These are phyloP conservation scores for Mycena vitilis DNA, from an alignment of 768 basidiomycete genomes.

Conservation along the genomic window DNA sequence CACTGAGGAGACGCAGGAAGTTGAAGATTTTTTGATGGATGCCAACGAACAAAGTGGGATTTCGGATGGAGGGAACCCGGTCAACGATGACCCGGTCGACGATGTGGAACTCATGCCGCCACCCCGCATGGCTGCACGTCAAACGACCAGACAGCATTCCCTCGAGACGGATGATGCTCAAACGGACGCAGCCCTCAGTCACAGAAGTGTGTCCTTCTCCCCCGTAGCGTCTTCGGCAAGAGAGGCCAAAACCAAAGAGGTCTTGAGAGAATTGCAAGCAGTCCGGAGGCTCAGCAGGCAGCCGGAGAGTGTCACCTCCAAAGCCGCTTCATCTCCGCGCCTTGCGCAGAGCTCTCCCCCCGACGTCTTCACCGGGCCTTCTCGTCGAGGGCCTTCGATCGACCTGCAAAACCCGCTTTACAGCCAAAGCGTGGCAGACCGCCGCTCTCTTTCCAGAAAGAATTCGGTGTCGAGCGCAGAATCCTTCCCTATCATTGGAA, in stretches of 20 bases:
- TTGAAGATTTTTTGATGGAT: constrained; percentile 25
- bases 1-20: constrained; percentile 29
- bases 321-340: constrained; percentile 8
- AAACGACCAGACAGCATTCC: not conserved
- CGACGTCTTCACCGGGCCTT: constrained; percentile 7
- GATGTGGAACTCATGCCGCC: constrained; percentile 23
- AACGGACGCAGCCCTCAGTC: constrained; percentile 20
- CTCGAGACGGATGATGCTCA: constrained; percentile 22
- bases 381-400: constrained; percentile 10
- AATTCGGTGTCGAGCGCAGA: constrained; percentile 20
- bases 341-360: constrained; percentile 18
- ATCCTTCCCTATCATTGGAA: constrained; percentile 18
- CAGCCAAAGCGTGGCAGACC: constrained; percentile 1
- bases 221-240: constrained; percentile 1
- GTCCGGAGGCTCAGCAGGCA: constrained; percentile 10
- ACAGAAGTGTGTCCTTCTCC: constrained; percentile 11
- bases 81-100: constrained; percentile 5
- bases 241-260: not conserved
- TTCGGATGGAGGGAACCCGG: constrained; percentile 19
- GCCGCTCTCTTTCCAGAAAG: constrained; percentile 14
- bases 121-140: constrained; percentile 13
- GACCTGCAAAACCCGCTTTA: constrained; percentile 13
- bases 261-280: constrained; percentile 1
- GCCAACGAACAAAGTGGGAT: constrained; percentile 24
- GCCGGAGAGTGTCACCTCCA: constrained; percentile 16